Evolutionary conservation across 495 filamentous ascomycete species (phyloP).

Genomic region (Bathelium albidoporum): DNA sequence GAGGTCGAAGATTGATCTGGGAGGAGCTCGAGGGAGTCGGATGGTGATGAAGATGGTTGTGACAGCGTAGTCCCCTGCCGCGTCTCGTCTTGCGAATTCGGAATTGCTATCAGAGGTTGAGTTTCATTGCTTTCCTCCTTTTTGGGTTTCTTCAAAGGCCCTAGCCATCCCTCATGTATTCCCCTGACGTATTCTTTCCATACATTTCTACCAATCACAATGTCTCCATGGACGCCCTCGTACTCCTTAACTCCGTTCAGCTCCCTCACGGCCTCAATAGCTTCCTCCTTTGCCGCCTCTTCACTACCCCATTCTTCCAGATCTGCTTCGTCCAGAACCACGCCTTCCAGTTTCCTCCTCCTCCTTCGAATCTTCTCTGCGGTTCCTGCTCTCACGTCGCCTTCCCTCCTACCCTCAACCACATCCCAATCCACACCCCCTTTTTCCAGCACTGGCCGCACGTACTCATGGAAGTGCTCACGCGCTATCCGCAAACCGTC

Average conservation of each 20-base stretch:
- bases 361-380: slow-evolving; percentile 70
- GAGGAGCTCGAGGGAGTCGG: not conserved
- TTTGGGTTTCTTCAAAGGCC: slow-evolving; percentile 53
- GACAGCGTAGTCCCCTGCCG: not conserved
- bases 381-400: slow-evolving; percentile 70
- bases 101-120: not conserved
- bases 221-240: slow-evolving; percentile 64
- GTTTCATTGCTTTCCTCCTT: slow-evolving; percentile 17
- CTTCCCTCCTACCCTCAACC: slow-evolving; percentile 78
- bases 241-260: slow-evolving; percentile 55
- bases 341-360: slow-evolving; percentile 47
- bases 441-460: slow-evolving; percentile 85
- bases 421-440: slow-evolving; percentile 92
- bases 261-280: slow-evolving; percentile 23
- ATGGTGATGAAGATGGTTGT: slow-evolving; percentile 3
- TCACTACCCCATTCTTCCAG: slow-evolving; percentile 18
- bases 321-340: slow-evolving; percentile 35
- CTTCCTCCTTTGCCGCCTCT: slow-evolving; percentile 34
- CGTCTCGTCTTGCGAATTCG: not conserved
- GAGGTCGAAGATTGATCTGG: not conserved
- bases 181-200: slow-evolving; percentile 98
- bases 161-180: slow-evolving; percentile 92
- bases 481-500: slow-evolving; percentile 72
- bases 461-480: slow-evolving; percentile 90
- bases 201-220: slow-evolving; percentile 82